Conservation (phyloP, 441 rosid genomes). For the Euphorbia celastroides region DNA sequence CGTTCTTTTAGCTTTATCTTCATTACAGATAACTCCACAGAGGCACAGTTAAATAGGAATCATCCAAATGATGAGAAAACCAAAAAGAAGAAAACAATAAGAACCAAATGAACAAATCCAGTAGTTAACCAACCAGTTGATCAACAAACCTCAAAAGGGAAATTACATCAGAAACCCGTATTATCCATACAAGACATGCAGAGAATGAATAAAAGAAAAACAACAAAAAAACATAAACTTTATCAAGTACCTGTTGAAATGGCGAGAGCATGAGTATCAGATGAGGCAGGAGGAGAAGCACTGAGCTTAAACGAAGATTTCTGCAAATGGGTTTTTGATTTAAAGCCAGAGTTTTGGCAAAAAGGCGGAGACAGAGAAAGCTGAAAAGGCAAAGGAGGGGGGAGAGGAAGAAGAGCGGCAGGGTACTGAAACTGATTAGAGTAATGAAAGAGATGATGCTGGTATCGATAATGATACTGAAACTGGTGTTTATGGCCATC, state of each 20-base stretch:
- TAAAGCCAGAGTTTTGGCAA: constrained; percentile 40
- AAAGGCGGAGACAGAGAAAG: constrained; percentile 44
- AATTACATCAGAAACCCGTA: neutral
- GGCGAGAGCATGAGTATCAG: constrained; percentile 29
- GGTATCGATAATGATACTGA: constrained; percentile 30
- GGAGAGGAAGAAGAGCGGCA: constrained; percentile 69
- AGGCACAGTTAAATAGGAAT: neutral
- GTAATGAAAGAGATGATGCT: constrained; percentile 39
- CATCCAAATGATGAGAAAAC: neutral
- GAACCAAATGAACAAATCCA: neutral
- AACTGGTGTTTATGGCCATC: constrained; percentile 36
- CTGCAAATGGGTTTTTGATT: constrained; percentile 49
- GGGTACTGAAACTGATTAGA: constrained; percentile 42
- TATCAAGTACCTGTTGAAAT: constrained; percentile 41
- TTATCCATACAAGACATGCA: constrained; percentile 28
- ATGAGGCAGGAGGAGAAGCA: constrained; percentile 35
- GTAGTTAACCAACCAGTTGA: constrained; percentile 4
- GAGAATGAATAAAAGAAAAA: constrained; percentile 13
- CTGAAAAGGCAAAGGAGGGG: constrained; percentile 52
- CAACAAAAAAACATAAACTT: constrained; percentile 7
- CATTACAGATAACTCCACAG: constrained; percentile 2
- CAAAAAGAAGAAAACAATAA: constrained; percentile 16
- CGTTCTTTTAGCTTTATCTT: neutral
- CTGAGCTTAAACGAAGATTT: constrained; percentile 39
- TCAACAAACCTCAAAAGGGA: constrained; percentile 5